Conservation (phyloP, 2,329 filamentous ascomycete genomes). For the Volutella citrinella region DNA sequence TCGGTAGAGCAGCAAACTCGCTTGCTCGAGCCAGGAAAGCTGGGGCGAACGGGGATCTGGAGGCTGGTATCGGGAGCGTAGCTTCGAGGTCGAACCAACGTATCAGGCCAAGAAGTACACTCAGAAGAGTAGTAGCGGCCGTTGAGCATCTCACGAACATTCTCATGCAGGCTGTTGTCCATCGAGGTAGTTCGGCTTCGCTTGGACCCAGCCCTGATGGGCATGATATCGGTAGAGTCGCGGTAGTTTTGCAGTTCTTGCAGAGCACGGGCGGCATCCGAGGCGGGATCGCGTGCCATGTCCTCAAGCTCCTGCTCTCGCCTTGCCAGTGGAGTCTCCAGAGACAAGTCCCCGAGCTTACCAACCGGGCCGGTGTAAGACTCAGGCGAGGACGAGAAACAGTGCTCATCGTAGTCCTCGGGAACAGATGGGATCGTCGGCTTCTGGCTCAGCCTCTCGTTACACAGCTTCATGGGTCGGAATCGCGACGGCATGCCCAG, state of each 20-base stretch:
- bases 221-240: constrained; percentile 34
- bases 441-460: constrained; percentile 53
- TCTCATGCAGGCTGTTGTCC: constrained; percentile 62
- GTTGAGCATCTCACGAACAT: constrained; percentile 61
- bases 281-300: constrained; percentile 40
- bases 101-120: constrained; percentile 33
- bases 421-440: constrained; percentile 55
- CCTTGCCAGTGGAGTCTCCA: constrained; percentile 46
- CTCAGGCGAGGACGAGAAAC: constrained; percentile 54
- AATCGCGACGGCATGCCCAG: constrained; percentile 61
- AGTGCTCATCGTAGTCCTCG: constrained; percentile 52
- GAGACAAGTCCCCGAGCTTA: constrained; percentile 48
- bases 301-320: constrained; percentile 46
- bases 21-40: constrained; percentile 53
- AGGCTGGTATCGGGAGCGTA: constrained; percentile 23
- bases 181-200: constrained; percentile 57
- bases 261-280: constrained; percentile 55
- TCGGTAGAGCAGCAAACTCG: constrained; percentile 65
- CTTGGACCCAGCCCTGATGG: constrained; percentile 46
- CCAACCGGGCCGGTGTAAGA: constrained; percentile 52
- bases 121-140: constrained; percentile 29
- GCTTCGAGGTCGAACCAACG: constrained; percentile 35
- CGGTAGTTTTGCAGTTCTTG: constrained; percentile 59
- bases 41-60: constrained; percentile 40
- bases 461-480: constrained; percentile 56